Evolutionary conservation across 2,329 filamentous ascomycete species (phyloP), one percentile per base, ranked within the genome.

Genomic region (Penicillium sp.): DNA sequence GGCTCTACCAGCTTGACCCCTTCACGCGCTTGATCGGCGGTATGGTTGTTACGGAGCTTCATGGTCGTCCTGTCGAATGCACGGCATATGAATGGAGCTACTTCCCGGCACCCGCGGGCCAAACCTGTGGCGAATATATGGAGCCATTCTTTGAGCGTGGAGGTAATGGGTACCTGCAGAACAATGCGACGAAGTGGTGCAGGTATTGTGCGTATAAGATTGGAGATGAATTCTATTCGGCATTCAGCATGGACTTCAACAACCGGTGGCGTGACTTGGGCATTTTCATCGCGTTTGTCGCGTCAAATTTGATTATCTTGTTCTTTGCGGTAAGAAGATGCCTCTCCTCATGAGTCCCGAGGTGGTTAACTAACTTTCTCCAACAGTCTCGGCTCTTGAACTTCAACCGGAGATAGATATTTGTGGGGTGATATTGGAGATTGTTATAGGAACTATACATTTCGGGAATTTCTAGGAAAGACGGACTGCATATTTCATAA

Each of bases 1-100:
- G 91, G 91, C 82, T 95, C 8, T 93, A 93, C 80, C 83, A 94
- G 76, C 86, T 96, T 17, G 88, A 93, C 72, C 92, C 92, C 2
- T 92, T 95, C 77, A 96, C 91, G 0, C 87, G 91, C 7, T 86
- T 96, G 33, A 91, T 96, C 70, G 84, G 89, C 53, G 91, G 91
- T 59, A 92, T 93, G 83, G 86, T 93, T 17, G 88, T 90, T 2
- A 93, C 91, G 0, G 91, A 91, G 64, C 84, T 95, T 6, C 88
- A 93, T 69, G 85, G 81, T 1, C 81, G 86, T 7, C 72, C 80
- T 0, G 91, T 96, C 0, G 71, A 75, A 4, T 96, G 92, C 77
- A 80, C 73, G 1, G 40, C 80, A 0, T 37, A 61, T 3, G 92
- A 96, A 76, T 82, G 89, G 63, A 92, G 90, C 72, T 72, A 68